These are phyloP conservation scores for Deinandra increscens DNA, from an alignment of 129 eudicot genomes.

Conservation along the genomic window DNA sequence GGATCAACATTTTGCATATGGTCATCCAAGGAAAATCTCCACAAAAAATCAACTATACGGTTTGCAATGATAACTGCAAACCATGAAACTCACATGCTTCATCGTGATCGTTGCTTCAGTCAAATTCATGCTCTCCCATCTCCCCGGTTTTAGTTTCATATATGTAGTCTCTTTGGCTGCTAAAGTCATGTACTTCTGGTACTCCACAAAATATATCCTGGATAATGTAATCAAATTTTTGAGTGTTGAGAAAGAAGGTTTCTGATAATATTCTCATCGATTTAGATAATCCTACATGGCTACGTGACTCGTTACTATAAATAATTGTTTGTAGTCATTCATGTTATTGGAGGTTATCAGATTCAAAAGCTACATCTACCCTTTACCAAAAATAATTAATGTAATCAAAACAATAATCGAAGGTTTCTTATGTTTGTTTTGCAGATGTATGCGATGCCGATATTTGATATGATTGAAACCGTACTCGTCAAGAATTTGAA, in stretches of 20 bases:
- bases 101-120: conserved; percentile 8
- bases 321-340: conserved; percentile 25
- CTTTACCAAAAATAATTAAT: too few species aligned
- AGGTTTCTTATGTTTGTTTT: neutral
- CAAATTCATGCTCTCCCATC: conserved; percentile 9
- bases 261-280: conserved; percentile 29
- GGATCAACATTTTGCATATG: conserved; percentile 7
- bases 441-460: conserved; percentile 83
- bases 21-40: conserved; percentile 4
- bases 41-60: conserved; percentile 13
- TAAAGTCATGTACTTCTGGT: conserved; percentile 27
- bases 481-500: conserved; percentile 58
- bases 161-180: conserved; percentile 30
- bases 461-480: conserved; percentile 67
- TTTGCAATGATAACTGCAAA: conserved; percentile 26
- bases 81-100: conserved; percentile 30
- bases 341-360: conserved; percentile 27
- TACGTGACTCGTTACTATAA: conserved; percentile 28
- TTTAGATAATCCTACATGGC: conserved; percentile 33
- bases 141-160: conserved; percentile 24
- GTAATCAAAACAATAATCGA: neutral
- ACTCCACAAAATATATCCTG: neutral
- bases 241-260: conserved; percentile 25
- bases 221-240: neutral
- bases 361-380: neutral